phyloP scores from a whole-genome alignment of 164 flowering plant genomes.

The Aristolochia fimbriata region DNA sequence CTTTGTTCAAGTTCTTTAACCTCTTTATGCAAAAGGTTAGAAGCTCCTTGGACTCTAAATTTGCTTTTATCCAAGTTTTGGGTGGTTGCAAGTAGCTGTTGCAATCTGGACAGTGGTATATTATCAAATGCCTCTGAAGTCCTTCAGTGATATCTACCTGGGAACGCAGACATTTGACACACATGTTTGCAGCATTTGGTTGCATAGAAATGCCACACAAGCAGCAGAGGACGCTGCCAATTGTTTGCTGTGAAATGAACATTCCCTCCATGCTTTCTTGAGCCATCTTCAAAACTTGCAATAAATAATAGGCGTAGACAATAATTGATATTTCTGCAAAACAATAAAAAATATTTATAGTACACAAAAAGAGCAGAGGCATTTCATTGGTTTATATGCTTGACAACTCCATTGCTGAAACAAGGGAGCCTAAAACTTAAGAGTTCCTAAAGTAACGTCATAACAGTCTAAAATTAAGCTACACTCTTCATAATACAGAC shows the following conservation, averaged over 20 bases:
- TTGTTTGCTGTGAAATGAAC: conserved; percentile 45
- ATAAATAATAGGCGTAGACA: too few relatives aligned
- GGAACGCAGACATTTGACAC: conserved; percentile 51
- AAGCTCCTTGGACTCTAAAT: conserved; percentile 47
- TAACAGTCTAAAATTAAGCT: too few relatives aligned
- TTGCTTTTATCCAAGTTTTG: conserved; percentile 50
- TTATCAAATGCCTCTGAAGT: conserved; percentile 37
- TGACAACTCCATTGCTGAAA: too few relatives aligned
- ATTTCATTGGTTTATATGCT: too few relatives aligned
- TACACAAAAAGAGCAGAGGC: too few relatives aligned
- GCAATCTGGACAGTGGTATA: conserved; percentile 46
- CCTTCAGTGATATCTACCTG: conserved; percentile 63
- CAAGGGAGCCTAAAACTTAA: too few relatives aligned
- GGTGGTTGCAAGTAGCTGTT: conserved; percentile 50
- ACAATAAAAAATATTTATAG: too few relatives aligned
- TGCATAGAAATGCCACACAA: conserved; percentile 50
- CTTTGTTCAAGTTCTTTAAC: conserved; percentile 42
- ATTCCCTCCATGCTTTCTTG: conserved; percentile 29
- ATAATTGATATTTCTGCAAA: too few relatives aligned
- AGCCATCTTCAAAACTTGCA: conserved; percentile 34
- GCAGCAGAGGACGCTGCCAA: conserved; percentile 57
- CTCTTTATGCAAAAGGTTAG: conserved; percentile 51
- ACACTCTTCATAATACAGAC: too few relatives aligned
- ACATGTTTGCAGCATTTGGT: conserved; percentile 71
- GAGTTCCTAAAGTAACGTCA: too few relatives aligned